phyloP scores from a whole-genome alignment of 768 basidiomycete species.

The Termitomyces sp. region DNA sequence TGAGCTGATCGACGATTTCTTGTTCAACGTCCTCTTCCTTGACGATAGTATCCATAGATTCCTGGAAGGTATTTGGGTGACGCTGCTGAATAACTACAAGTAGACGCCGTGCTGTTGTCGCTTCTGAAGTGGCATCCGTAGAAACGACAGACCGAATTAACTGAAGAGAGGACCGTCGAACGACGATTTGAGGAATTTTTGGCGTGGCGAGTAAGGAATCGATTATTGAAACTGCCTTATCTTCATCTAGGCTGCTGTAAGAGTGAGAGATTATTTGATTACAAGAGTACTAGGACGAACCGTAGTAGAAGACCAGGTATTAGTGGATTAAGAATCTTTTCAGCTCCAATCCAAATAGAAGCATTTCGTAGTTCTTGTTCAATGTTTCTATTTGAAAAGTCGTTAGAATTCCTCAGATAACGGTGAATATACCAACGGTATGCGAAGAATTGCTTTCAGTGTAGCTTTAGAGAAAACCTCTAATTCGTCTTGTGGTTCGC shows the following conservation, averaged over 20 bases:
- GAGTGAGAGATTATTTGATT: background rate
- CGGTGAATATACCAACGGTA: conserved; percentile 40
- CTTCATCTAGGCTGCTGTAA: conserved; percentile 28
- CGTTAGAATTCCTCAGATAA: background rate
- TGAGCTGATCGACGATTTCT: conserved; percentile 47
- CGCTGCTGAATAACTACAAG: conserved; percentile 65
- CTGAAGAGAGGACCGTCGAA: conserved; percentile 25
- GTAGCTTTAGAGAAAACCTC: conserved; percentile 40
- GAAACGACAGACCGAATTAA: conserved; percentile 25
- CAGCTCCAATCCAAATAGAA: conserved; percentile 45
- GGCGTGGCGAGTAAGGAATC: conserved; percentile 34
- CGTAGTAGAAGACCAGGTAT: conserved; percentile 33
- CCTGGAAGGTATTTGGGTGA: conserved; percentile 47
- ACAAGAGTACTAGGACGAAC: conserved; percentile 18
- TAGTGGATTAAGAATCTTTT: conserved; percentile 57
- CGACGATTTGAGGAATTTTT: conserved; percentile 26
- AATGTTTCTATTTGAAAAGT: conserved; percentile 32
- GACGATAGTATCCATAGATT: conserved; percentile 33
- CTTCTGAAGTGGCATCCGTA: conserved; percentile 17
- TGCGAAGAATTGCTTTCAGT: conserved; percentile 35
- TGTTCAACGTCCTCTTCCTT: conserved; percentile 31
- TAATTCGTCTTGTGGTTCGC: conserved; percentile 56
- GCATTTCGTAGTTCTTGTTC: conserved; percentile 42
- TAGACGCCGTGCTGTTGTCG: conserved; percentile 31
- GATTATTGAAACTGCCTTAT: conserved; percentile 25